Base-by-base conservation (phyloP, 495 filamentous ascomycete genomes). In the Daldinia vernicosa region DNA sequence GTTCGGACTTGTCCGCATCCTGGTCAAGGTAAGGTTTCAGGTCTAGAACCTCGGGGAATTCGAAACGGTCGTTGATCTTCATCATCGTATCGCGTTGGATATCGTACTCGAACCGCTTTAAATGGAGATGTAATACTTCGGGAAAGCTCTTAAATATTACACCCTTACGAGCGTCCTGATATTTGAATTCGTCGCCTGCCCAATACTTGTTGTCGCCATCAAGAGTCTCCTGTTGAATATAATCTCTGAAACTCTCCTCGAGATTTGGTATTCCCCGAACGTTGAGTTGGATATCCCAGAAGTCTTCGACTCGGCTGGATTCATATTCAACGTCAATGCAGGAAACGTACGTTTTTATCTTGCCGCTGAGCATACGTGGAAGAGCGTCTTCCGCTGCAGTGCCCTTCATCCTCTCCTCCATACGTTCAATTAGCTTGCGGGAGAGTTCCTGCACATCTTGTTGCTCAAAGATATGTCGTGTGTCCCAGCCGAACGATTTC, bases 191-290 rank as follows among this genome's bases (percentile, higher is more conserved):
- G 71, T 95, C 89, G 27, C 90, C 89, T 1, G 95, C 95, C 76
- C 90, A 94, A 76, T 99, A 99, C 79, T 98, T 96, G 81, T 99
- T 99, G 74, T 99, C 96, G 9, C 95, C 96, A 69, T 98, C 95
- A 77, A 99, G 88, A 4, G 91, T 97, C 81, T 99, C 95, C 24
- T 97, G 95, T 65, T 95, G 89, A 64, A 98, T 91, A 78, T 98
- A 99, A 77, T 98, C 93, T 72, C 89, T 91, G 83, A 99, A 98
- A 73, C 94, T 97, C 62, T 97, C 93, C 64, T 97, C 90, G 63
- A 99, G 82, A 60, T 91, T 95, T 80, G 92, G 93, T 84, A 96
- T 96, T 30, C 93, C 93, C 67, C 92, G 90, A 47, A 99, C 95
- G 66, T 98, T 99, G 69, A 99, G 88, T 75, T 98, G 95, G 57